Evolutionary conservation across 192 early-diverging fungal genomes (phyloP), one percentile per base, ranked within the genome.

Genomic region (Dissophora ornata): DNA sequence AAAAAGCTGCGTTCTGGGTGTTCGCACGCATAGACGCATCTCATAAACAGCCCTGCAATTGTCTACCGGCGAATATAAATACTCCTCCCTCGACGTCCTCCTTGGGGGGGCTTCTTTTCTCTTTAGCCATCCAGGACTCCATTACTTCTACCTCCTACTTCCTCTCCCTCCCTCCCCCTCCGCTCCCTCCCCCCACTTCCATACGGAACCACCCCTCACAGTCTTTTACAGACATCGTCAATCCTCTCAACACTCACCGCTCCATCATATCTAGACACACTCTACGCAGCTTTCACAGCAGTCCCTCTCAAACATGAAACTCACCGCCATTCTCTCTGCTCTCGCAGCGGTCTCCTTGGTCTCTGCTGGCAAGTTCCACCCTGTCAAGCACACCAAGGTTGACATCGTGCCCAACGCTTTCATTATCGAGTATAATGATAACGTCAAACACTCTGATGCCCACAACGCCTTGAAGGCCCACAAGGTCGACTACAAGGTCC

Each of bases 401-500:
- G 29, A 66, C 9, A 49, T 57, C 28, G 51, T 61, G 18, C 46
- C 70, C 25, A 36, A 36, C 38, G 62, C 18, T 10, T 73, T 38
- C 55, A 73, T 73, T 10, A 73, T 73, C 13, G 61, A 73, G 55
- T 73, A 64, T 46, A 44, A 73, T 10, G 44, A 47, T 16, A 29
- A 45, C 18, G 28, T 58, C 32, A 41, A n/a, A 11, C 61, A 57
- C 54, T 26, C 22, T 30, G 48, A 32, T 18, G 70, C 62, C 24
- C 62, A 58, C 29, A 51, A 57, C 26, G 38, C 30, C 46, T 25
- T 73, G 33, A 73, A 57, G 38, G 19, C 70, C 19, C 44, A 51
- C 48, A 58, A 62, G 25, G 41, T 73, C 36, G 55, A 73, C 40
- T 73, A 62, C 56, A 63, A 64, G 26, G 28, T 73, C 55, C 70